A percentile compares a stretch with the other conserved stretches of the same genome.
Conservation (phyloP, 208 protist species). For the Wallacemonas sp. region DNA sequence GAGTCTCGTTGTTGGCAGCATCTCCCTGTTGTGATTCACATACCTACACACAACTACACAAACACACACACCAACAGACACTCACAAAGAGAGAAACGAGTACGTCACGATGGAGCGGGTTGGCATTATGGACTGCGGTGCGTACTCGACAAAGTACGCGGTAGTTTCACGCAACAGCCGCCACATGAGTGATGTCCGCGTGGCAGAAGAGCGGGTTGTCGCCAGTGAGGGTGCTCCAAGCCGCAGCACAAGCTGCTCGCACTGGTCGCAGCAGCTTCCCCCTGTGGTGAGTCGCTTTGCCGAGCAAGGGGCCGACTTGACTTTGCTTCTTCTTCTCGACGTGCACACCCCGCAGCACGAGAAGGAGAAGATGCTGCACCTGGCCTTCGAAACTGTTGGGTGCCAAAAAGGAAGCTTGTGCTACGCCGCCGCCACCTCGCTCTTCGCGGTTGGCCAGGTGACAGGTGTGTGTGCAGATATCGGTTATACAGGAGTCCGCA, state of each 20-base stretch:
- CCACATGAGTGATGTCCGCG: not conserved
- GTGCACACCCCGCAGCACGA: conserved; percentile 43
- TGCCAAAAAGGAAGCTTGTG: conserved; percentile 50
- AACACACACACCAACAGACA: not conserved
- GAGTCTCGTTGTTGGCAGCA: no score
- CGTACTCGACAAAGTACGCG: conserved; percentile 61
- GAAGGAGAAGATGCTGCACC: conserved; percentile 57
- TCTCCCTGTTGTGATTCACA: no score
- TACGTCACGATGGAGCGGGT: conserved; percentile 27
- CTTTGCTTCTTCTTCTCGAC: conserved; percentile 59
- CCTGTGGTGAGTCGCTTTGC: not conserved
- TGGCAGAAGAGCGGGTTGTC: not conserved
- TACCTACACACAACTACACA: no score
- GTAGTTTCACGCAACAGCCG: conserved; percentile 22
- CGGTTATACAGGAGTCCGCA: conserved; percentile 59
- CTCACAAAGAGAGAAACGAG: not conserved
- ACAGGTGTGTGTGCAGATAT: conserved; percentile 72
- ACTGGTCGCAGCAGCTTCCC: conserved; percentile 3
- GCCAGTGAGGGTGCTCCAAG: not conserved
- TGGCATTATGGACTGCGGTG: conserved; percentile 57
- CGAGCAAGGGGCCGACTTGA: conserved; percentile 45
- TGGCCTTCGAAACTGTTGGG: conserved; percentile 62
- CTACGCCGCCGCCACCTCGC: conserved; percentile 48
- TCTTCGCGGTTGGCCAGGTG: conserved; percentile 67
- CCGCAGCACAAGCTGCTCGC: not conserved